Evolutionary conservation across 768 basidiomycete genomes (phyloP), one percentile per base, ranked within the genome.

Genomic region (Lentinula edodes): DNA sequence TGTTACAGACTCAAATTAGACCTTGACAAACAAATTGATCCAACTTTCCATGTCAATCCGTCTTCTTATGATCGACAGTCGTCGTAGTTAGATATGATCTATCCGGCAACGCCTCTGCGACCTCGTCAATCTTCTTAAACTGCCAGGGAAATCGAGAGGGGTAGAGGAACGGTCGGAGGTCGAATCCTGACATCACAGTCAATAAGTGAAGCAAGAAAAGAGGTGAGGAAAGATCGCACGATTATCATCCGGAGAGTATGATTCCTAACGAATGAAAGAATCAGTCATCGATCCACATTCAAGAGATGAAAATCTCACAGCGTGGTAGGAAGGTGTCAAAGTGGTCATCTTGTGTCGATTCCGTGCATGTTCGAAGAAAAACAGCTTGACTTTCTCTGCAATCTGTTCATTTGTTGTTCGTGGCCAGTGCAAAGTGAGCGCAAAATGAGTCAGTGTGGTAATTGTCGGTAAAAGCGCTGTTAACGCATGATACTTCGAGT

Each of bases 321-420:
- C 95, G 71, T 97, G 95, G 68, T 97, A 97, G 1, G 93, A 83
- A 1, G 95, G 95, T 2, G 95, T 97, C 63, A 97, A 70, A 0
- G 93, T 96, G 28, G 95, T 96, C 95, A 99, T 98, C 84, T 99
- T 99, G 77, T 98, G 97, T 51, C 95, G 78, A 72, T 99, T 99
- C 58, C 95, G 81, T 0, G 97, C 97, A 67, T 99, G 87, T 72
- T 97, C 94, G 67, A 95, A 96, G 79, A 93, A 98, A 79, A 99
- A 99, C 42, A 87, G 75, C 72, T 99, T 98, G 68, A 99, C 97
- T 78, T 98, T 98, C 66, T 92, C 89, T 15, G 95, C 97, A 61
- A 98, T 94, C 95, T 95, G 18, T 18, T 15, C n/a, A 16, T 28
- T 46, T 51, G 67, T 53, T 7, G 15, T 5, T 12, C 18, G 60